phyloP scores from a whole-genome alignment of 2,329 filamentous ascomycete genomes.

The Aurifilum marmelostoma region DNA sequence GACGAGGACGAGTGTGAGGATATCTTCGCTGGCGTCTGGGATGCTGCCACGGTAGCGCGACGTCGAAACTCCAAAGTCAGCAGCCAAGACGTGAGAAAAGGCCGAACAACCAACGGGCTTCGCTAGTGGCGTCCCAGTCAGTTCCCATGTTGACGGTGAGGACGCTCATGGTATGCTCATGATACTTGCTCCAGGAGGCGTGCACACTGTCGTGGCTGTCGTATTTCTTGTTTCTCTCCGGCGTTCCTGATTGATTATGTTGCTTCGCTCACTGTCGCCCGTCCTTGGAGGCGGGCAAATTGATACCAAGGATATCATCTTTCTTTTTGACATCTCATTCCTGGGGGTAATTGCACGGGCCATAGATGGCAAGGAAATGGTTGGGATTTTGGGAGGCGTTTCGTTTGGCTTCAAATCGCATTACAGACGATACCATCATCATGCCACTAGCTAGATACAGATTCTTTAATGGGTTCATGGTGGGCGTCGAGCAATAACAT shows the following conservation, averaged over 20 bases:
- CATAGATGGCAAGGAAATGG: background rate
- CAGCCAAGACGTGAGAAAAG: constrained; percentile 7
- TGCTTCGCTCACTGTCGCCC: background rate
- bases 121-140: constrained; percentile 16
- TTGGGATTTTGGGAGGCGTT: constrained; percentile 14
- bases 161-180: no score
- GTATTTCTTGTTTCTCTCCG: background rate
- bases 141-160: background rate
- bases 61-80: constrained; percentile 47
- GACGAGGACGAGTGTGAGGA: constrained; percentile 71
- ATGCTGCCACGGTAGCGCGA: constrained; percentile 54
- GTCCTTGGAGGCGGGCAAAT: background rate
- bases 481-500: background rate
- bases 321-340: background rate
- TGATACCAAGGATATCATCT: constrained; percentile 7
- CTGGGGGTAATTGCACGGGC: background rate
- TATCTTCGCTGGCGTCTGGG: constrained; percentile 65
- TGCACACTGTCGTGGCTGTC: background rate
- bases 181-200: background rate
- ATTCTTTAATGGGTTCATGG: background rate
- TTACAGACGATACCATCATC: constrained; percentile 22
- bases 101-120: background rate
- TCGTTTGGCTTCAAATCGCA: constrained; percentile 9
- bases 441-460: background rate
- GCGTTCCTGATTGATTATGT: background rate